Evolutionary conservation across 805 yeast genomes (phyloP).

Genomic region (Torulaspora quercuum): DNA sequence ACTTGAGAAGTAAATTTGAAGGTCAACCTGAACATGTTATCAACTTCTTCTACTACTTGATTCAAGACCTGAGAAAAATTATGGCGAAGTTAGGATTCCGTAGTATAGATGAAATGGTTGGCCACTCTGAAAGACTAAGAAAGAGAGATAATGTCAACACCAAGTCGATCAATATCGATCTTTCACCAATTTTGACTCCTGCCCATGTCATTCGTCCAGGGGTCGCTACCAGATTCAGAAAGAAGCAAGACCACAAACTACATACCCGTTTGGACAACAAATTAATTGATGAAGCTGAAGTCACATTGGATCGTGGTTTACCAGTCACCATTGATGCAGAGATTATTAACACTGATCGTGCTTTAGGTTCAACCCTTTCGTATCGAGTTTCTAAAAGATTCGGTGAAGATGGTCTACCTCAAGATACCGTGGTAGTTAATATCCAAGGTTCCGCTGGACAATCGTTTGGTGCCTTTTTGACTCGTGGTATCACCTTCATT

Average conservation of each 20-base stretch:
- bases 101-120: slow-evolving; percentile 96
- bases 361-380: slow-evolving; percentile 91
- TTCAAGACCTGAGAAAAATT: slow-evolving; percentile 84
- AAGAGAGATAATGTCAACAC: slow-evolving; percentile 86
- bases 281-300: slow-evolving; percentile 91
- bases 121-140: slow-evolving; percentile 85
- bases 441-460: slow-evolving; percentile 95
- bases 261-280: slow-evolving; percentile 94
- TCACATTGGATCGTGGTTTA: slow-evolving; percentile 92
- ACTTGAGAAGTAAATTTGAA: slow-evolving; percentile 80
- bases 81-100: slow-evolving; percentile 97
- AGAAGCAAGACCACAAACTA: slow-evolving; percentile 90
- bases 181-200: slow-evolving; percentile 92
- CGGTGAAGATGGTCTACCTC: slow-evolving; percentile 92
- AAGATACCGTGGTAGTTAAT: slow-evolving; percentile 92
- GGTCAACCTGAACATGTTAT: slow-evolving; percentile 99
- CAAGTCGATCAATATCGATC: slow-evolving; percentile 86
- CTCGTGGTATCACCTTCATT: slow-evolving; percentile 92
- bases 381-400: slow-evolving; percentile 89
- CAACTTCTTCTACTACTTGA: slow-evolving; percentile 92
- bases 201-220: slow-evolving; percentile 96
- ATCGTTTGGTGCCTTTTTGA: slow-evolving; percentile 96
- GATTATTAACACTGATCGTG: slow-evolving; percentile 93
- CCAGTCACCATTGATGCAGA: slow-evolving; percentile 93
- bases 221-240: slow-evolving; percentile 86